Evolutionary conservation across 192 early-diverging fungal species (phyloP).

Genomic region (Podila verticillata): DNA sequence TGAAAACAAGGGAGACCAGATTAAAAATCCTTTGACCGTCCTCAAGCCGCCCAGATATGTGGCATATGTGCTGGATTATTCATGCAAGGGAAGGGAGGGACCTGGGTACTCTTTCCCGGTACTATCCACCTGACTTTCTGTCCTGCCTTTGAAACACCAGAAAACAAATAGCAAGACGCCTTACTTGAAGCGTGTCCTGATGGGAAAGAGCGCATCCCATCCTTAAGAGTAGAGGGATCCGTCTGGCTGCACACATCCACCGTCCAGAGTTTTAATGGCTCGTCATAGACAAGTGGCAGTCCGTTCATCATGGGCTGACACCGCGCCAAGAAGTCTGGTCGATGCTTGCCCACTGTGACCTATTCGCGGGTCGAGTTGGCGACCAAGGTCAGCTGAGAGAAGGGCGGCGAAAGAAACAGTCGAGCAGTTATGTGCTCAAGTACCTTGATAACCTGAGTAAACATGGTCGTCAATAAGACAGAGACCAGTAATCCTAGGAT

Average conservation of each 20-base stretch:
- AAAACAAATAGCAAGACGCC: background rate
- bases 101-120: no score
- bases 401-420: background rate
- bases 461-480: slow-evolving; percentile 49
- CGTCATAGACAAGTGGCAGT: slow-evolving; percentile 42
- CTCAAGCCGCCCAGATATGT: no score
- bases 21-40: no score
- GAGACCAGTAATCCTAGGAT: slow-evolving; percentile 48
- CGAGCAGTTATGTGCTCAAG: no score
- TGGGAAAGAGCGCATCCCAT: slow-evolving; percentile 88
- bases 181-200: slow-evolving; percentile 84
- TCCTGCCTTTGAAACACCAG: background rate
- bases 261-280: slow-evolving; percentile 56
- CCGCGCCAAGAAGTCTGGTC: slow-evolving; percentile 57
- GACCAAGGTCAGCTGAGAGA: background rate
- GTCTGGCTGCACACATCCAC: slow-evolving; percentile 61
- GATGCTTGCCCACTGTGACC: slow-evolving; percentile 55
- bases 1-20: background rate
- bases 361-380: background rate
- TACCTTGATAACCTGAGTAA: slow-evolving; percentile 59
- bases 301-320: slow-evolving; percentile 48
- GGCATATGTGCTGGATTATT: no score
- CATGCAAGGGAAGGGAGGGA: no score
- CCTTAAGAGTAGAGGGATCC: slow-evolving; percentile 60
- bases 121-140: no score